Percentiles rank a stretch among this genome's conserved stretches.
Conservation (phyloP, 805 yeast species). For the Schwanniomyces sp. region DNA sequence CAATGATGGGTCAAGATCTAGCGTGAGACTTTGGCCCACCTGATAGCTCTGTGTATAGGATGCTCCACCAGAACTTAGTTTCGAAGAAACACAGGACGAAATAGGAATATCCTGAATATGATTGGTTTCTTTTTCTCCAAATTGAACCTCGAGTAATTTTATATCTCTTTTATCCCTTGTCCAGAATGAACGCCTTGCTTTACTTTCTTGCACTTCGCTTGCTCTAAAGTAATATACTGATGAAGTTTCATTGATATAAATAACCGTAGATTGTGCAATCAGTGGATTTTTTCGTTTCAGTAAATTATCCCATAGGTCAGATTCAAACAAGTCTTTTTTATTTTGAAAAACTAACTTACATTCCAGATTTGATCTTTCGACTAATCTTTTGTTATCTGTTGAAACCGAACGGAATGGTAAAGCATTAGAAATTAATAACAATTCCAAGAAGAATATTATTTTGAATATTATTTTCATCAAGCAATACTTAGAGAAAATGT, state of each 20-base stretch:
- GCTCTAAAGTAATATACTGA: slow-evolving; percentile 4
- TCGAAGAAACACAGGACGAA: slow-evolving; percentile 16
- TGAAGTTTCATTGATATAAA: slow-evolving; percentile 5
- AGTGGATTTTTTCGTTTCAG: slow-evolving; percentile 4
- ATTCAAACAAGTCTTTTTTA: slow-evolving; percentile 3
- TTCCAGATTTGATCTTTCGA: neutral
- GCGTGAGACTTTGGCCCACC: slow-evolving; percentile 7
- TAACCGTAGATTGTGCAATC: slow-evolving; percentile 7
- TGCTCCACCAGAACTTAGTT: slow-evolving; percentile 15
- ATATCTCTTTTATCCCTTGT: slow-evolving; percentile 6
- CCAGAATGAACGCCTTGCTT: neutral
- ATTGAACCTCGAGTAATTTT: slow-evolving; percentile 17
- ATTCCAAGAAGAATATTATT: too few relatives aligned
- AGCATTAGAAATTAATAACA: too few relatives aligned
- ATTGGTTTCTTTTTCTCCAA: slow-evolving; percentile 9
- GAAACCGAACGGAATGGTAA: neutral
- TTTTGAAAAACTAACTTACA: neutral
- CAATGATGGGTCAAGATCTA: slow-evolving; percentile 6
- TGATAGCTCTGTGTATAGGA: slow-evolving; percentile 12
- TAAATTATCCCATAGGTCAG: slow-evolving; percentile 7
- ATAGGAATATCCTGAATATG: slow-evolving; percentile 12
- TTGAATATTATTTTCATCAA: too few relatives aligned
- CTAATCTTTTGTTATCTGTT: neutral
- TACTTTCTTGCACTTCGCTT: slow-evolving; percentile 2
- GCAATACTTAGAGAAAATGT: too few relatives aligned